phyloP scores from a whole-genome alignment of 2,329 filamentous ascomycete species.

The Penicillium sp. region DNA sequence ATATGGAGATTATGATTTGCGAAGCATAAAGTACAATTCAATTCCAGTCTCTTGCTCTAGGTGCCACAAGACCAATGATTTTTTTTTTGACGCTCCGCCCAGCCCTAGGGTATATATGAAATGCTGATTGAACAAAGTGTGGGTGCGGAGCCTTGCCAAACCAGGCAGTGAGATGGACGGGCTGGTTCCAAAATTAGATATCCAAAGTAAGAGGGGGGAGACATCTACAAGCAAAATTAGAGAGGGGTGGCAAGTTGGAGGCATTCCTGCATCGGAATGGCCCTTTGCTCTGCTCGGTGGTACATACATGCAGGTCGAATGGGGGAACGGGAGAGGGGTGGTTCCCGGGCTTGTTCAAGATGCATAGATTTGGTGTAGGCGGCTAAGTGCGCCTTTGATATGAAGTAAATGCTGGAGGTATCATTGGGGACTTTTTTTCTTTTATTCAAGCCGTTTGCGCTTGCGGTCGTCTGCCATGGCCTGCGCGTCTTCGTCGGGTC shows the following conservation, averaged over 20 bases:
- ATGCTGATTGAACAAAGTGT: conserved; percentile 15
- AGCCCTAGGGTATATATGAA: conserved; percentile 31
- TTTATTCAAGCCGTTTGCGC: conserved; percentile 58
- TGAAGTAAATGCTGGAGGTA: not conserved
- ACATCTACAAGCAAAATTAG: conserved; percentile 22
- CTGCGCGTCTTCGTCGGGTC: conserved; percentile 64
- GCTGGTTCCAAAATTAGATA: conserved; percentile 11
- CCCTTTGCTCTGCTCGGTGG: conserved; percentile 9
- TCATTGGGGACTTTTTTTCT: not conserved
- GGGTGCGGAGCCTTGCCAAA: not conserved
- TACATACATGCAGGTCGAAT: conserved; percentile 17
- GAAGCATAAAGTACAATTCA: conserved; percentile 24
- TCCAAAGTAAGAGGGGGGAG: conserved; percentile 7
- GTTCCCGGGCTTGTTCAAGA: conserved; percentile 1
- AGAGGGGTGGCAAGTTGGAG: not conserved
- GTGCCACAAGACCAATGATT: conserved; percentile 20
- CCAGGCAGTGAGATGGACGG: not conserved
- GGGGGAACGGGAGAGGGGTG: not conserved
- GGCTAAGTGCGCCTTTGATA: not conserved
- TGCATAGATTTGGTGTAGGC: not conserved
- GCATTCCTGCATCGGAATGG: conserved; percentile 5
- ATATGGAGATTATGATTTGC: conserved; percentile 4
- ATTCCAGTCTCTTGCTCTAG: conserved; percentile 26
- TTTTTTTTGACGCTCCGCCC: conserved; percentile 26
- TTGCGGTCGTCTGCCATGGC: conserved; percentile 60